These are phyloP conservation scores for Auriculariales sp. DNA, from an alignment of 768 basidiomycete genomes.

Conservation along the genomic window DNA sequence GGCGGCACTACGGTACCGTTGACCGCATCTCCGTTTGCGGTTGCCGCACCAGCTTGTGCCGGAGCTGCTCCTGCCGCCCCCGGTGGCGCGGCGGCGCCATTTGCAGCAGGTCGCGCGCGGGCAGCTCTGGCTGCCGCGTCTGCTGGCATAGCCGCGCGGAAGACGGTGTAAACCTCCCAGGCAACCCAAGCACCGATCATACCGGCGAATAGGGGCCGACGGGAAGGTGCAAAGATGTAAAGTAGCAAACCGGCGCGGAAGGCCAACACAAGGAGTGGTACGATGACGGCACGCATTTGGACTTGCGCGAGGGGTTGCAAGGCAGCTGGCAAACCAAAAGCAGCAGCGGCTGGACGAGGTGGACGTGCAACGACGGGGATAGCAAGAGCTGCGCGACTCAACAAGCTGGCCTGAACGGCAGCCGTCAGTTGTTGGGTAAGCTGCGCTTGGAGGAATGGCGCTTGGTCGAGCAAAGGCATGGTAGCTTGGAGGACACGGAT, in stretches of 20 bases:
- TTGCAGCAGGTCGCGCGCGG: neutral
- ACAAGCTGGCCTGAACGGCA: slow-evolving; percentile 1
- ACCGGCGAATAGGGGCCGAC: slow-evolving; percentile 55
- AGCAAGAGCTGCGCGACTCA: slow-evolving; percentile 11
- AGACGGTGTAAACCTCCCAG: slow-evolving; percentile 63
- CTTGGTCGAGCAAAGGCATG: slow-evolving; percentile 23
- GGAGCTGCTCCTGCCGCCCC: neutral
- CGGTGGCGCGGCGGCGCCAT: slow-evolving; percentile 7
- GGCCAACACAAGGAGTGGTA: slow-evolving; percentile 52
- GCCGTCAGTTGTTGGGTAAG: neutral
- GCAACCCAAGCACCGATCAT: slow-evolving; percentile 55
- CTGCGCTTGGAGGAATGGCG: slow-evolving; percentile 2
- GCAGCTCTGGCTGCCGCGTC: slow-evolving; percentile 11
- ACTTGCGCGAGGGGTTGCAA: slow-evolving; percentile 20
- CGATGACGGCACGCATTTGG: slow-evolving; percentile 49
- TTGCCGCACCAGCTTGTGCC: slow-evolving; percentile 7
- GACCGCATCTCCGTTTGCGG: neutral
- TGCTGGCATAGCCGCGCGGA: slow-evolving; percentile 28
- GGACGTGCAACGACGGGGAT: slow-evolving; percentile 20
- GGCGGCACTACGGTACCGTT: neutral
- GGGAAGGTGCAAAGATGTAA: slow-evolving; percentile 64
- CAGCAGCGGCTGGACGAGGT: slow-evolving; percentile 10
- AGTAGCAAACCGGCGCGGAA: slow-evolving; percentile 54
- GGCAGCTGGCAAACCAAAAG: slow-evolving; percentile 18
- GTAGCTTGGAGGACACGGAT: slow-evolving; percentile 48